Conservation (phyloP, 257 asterid genomes). For the Echium plantagineum region DNA sequence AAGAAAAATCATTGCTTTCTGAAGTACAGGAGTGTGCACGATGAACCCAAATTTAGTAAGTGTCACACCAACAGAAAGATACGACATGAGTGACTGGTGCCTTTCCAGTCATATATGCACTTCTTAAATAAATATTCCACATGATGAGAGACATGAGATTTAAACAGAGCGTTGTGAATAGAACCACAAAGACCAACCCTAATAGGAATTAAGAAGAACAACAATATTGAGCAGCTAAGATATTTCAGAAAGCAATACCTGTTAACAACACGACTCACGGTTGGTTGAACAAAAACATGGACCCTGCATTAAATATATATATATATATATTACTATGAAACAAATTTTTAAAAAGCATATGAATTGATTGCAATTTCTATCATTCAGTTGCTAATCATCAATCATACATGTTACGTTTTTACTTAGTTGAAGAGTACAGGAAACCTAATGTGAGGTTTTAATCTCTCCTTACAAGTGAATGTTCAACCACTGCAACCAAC, state of each 20-base stretch:
- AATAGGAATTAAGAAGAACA: not conserved
- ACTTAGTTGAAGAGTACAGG: not conserved
- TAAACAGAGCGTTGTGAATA: not conserved
- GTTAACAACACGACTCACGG: slow-evolving; percentile 78
- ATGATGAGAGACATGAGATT: not conserved
- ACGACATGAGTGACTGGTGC: not conserved
- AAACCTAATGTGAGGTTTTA: not conserved
- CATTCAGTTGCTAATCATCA: not conserved
- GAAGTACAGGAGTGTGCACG: not conserved
- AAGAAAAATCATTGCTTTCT: not conserved
- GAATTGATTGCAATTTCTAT: not conserved
- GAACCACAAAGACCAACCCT: not conserved
- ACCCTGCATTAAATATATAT: slow-evolving; percentile 56
- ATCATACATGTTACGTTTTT: too few species aligned
- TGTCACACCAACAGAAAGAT: not conserved
- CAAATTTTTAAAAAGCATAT: not conserved
- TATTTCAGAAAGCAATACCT: slow-evolving; percentile 41
- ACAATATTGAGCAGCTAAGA: not conserved
- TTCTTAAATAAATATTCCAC: not conserved
- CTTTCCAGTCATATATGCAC: not conserved
- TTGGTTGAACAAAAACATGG: slow-evolving; percentile 78
- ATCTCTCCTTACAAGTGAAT: not conserved
- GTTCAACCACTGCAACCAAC: not conserved
- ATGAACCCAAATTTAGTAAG: not conserved
- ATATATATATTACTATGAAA: slow-evolving; percentile 9